Evolutionary conservation across 106 monocot species (phyloP), one percentile per base, ranked within the genome.

Genomic region (Xerophyta viscosa): DNA sequence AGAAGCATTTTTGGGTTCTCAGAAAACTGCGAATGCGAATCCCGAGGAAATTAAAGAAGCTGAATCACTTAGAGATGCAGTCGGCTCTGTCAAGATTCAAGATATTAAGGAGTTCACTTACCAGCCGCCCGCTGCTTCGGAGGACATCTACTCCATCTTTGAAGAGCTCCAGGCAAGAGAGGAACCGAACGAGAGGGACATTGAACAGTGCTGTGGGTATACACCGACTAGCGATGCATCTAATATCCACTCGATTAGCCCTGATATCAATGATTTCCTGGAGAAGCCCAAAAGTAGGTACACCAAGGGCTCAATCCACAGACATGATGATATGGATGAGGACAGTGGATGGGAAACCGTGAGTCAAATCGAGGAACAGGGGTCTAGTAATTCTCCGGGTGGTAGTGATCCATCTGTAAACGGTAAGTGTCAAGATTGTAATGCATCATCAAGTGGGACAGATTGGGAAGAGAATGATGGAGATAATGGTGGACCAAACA

Each of bases 311-410:
- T 41, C 27, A 4, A 43, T 57, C 24, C 54, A 47, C 20, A 41
- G 48, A 50, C 59, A 86, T 65, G 70, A 50, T 27, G 82, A 82
- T 51, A 31, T 39, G 20, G 89, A 85, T 56, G 88, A 79, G 58
- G 87, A 81, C 48, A 86, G 89, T 37, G 81, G 82, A 6, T 98
- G 89, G 96, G 96, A 86, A 66, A 89, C 89, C 2, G 79, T 72
- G 11, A 86, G 79, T 47, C 84, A 74, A 17, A 75, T 51, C 0
- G 94, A 93, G 50, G 81, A 81, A 52, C 84, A 78, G 36, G 84
- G 78, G 1, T 88, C 83, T 19, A 75, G 84, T 46, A 94, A 81
- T 66, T 88, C 93, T 14, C 69, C 31, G 4, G 84, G 77, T 39
- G 83, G 84, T 13, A 94, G 93, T 42, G 81, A 84, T 22, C 84